Evolutionary conservation across 1,139 yeast species (phyloP).

Genomic region (Maudiozyma humilis): DNA sequence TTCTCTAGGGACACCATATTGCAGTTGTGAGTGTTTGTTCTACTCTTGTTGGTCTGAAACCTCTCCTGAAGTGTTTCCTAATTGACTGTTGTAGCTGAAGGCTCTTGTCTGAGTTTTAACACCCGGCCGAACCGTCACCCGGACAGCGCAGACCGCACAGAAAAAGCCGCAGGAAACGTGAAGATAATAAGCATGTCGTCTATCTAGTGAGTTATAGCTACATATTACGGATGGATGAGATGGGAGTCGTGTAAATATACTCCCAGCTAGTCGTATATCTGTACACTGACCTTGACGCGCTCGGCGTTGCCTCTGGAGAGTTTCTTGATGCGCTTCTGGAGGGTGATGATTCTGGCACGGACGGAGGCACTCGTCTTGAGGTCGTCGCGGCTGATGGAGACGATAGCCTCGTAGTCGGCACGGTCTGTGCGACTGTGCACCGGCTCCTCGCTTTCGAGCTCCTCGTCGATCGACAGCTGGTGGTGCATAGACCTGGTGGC

Average conservation of each 20-base stretch:
- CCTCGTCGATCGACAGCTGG: slow-evolving; percentile 17
- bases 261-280: slow-evolving; percentile 10
- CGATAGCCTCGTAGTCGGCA: slow-evolving; percentile 36
- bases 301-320: slow-evolving; percentile 39
- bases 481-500: slow-evolving; percentile 19
- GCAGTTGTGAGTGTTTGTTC: not conserved
- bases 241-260: too few species aligned
- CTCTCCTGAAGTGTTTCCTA: not conserved
- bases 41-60: not conserved
- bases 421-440: not conserved
- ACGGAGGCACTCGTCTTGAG: slow-evolving; percentile 49
- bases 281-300: slow-evolving; percentile 35
- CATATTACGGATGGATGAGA: too few species aligned
- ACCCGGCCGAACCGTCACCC: not conserved
- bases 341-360: slow-evolving; percentile 43
- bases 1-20: slow-evolving; percentile 32
- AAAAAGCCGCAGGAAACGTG: too few species aligned
- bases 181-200: too few species aligned
- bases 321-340: slow-evolving; percentile 46
- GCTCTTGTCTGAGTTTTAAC: not conserved
- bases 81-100: not conserved
- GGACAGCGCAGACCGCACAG: too few species aligned
- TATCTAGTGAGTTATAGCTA: too few species aligned
- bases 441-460: not conserved
- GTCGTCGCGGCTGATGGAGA: slow-evolving; percentile 42